These are phyloP conservation scores for Candida sanyiensis DNA, from an alignment of 805 yeast species.

Conservation along the genomic window DNA sequence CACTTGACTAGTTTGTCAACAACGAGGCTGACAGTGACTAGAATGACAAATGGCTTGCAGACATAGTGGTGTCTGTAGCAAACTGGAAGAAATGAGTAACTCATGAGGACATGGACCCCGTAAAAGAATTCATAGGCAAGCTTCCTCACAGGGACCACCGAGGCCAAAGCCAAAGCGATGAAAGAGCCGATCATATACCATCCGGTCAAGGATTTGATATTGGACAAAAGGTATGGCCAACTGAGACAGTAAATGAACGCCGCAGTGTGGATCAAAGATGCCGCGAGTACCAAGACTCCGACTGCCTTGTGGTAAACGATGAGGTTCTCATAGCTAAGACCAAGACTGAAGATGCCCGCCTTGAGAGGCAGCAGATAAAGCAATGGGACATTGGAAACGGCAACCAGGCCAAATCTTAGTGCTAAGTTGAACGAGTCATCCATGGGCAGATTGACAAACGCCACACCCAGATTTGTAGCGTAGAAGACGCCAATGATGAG, in stretches of 20 bases:
- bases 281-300: slow-evolving; percentile 17
- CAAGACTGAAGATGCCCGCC: slow-evolving; percentile 19
- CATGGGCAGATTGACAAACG: slow-evolving; percentile 17
- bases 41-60: slow-evolving; percentile 22
- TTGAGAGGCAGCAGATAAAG: slow-evolving; percentile 25
- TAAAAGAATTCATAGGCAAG: slow-evolving; percentile 22
- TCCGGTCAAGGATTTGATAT: slow-evolving; percentile 15
- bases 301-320: slow-evolving; percentile 23
- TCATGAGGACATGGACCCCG: slow-evolving; percentile 15
- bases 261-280: slow-evolving; percentile 17
- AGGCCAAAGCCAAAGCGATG: slow-evolving; percentile 13
- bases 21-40: slow-evolving; percentile 12
- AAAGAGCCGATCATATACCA: slow-evolving; percentile 10
- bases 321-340: slow-evolving; percentile 23
- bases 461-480: slow-evolving; percentile 13
- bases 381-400: slow-evolving; percentile 24
- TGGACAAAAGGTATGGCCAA: slow-evolving; percentile 18
- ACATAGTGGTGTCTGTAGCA: slow-evolving; percentile 24
- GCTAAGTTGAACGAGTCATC: slow-evolving; percentile 24
- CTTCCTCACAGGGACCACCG: slow-evolving; percentile 14
- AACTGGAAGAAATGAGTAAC: slow-evolving; percentile 21
- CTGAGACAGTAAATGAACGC: slow-evolving; percentile 18
- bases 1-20: slow-evolving; percentile 18
- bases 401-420: slow-evolving; percentile 22
- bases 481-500: slow-evolving; percentile 13